A percentile compares a stretch with the other conserved stretches of the same genome.
Conservation (phyloP, 257 asterid species). For the Linaria vulgaris region DNA sequence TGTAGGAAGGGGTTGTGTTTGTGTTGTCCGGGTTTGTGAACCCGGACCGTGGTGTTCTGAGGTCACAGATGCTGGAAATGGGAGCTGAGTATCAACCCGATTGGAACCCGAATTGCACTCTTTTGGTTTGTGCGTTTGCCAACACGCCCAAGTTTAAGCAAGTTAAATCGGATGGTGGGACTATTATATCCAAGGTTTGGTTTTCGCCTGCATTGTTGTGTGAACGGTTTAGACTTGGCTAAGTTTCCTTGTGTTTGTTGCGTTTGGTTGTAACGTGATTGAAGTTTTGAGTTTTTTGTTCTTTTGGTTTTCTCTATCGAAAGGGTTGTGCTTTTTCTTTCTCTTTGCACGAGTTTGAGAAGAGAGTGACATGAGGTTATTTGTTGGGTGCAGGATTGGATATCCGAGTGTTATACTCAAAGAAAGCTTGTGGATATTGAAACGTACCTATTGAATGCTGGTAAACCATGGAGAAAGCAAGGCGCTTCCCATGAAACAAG, state of each 20-base stretch:
- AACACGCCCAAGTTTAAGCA: conserved; percentile 92
- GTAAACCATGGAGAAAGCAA: conserved; percentile 89
- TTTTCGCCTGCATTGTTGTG: conserved; percentile 8
- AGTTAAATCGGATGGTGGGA: conserved; percentile 85
- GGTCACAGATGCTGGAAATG: conserved; percentile 92
- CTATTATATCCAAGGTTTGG: conserved; percentile 77
- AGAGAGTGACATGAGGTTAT: conserved; percentile 18
- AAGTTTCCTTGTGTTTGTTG: conserved; percentile 13
- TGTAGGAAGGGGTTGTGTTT: conserved; percentile 82
- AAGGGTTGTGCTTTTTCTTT: neutral
- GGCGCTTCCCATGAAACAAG: conserved; percentile 38
- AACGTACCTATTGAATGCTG: conserved; percentile 75
- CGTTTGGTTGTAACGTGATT: neutral
- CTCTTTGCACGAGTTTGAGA: conserved; percentile 1
- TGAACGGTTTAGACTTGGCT: neutral
- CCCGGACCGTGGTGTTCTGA: conserved; percentile 74
- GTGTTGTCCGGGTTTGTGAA: conserved; percentile 93
- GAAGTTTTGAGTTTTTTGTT: neutral
- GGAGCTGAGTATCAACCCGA: conserved; percentile 92
- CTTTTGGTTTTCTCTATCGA: neutral
- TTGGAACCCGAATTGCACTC: conserved; percentile 82
- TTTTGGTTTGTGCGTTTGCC: conserved; percentile 76
- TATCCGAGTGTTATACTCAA: conserved; percentile 64
- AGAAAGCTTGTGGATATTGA: conserved; percentile 79
- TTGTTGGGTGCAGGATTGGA: conserved; percentile 70